phyloP scores from a whole-genome alignment of 192 early-diverging fungal genomes.

The Mortierella hygrophila region DNA sequence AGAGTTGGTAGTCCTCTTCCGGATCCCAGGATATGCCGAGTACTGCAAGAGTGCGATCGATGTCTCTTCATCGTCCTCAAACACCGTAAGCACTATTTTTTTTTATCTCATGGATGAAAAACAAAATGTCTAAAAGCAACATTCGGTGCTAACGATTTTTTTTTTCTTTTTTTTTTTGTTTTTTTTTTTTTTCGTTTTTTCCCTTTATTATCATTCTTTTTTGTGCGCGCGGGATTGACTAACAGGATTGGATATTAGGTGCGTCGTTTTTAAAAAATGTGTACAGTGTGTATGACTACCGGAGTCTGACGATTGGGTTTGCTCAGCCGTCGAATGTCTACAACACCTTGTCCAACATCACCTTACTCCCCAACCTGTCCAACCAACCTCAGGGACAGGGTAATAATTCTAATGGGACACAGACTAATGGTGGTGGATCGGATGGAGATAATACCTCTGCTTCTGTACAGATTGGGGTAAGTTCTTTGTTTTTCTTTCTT shows the following conservation, averaged over 20 bases:
- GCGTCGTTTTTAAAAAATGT: conserved; percentile 53
- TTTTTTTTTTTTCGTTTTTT: not conserved
- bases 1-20: conserved; percentile 42
- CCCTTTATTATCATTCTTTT: not conserved
- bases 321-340: conserved; percentile 52
- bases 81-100: conserved; percentile 13
- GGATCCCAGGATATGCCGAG: conserved; percentile 51
- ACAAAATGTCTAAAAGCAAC: not conserved
- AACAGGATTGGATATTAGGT: conserved; percentile 42
- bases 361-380: conserved; percentile 39
- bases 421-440: not conserved
- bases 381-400: conserved; percentile 20
- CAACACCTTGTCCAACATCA: conserved; percentile 41
- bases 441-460: not conserved
- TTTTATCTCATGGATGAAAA: too few relatives aligned
- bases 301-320: conserved; percentile 28
- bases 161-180: not conserved
- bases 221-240: not conserved
- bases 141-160: not conserved
- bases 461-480: not conserved
- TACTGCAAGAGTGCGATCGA: conserved; percentile 56
- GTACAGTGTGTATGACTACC: conserved; percentile 50
- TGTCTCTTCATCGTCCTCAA: conserved; percentile 16
- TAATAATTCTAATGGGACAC: conserved; percentile 20
- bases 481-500: not conserved